Evolutionary conservation across 768 basidiomycete genomes (phyloP).

Genomic region (Nidularia pulvinata): DNA sequence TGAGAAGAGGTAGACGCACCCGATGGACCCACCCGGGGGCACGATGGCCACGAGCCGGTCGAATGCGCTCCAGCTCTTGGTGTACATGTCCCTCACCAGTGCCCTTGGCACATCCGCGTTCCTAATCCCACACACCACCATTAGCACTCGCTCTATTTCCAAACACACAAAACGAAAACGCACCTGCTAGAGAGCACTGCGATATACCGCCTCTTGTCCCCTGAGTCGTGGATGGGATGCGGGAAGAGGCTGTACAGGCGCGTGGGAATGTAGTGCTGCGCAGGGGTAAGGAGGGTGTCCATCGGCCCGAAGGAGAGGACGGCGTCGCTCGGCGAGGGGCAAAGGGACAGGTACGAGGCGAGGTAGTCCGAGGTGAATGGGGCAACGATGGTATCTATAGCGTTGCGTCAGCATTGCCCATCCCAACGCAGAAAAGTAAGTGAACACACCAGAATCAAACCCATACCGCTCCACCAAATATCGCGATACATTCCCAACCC

Average conservation of each 20-base stretch:
- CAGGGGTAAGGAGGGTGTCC: conserved; percentile 76
- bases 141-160: neutral
- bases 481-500: conserved; percentile 64
- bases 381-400: conserved; percentile 65
- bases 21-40: conserved; percentile 89
- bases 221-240: conserved; percentile 79
- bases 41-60: conserved; percentile 88
- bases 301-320: conserved; percentile 82
- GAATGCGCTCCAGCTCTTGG: conserved; percentile 92
- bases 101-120: conserved; percentile 87
- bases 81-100: conserved; percentile 88
- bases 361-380: conserved; percentile 81
- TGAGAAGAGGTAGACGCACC: conserved; percentile 42
- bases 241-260: conserved; percentile 75
- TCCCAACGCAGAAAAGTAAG: neutral
- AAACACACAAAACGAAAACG: conserved; percentile 5
- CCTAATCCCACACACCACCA: conserved; percentile 26
- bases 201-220: conserved; percentile 75
- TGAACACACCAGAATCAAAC: conserved; percentile 64
- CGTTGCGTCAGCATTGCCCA: neutral
- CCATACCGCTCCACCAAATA: conserved; percentile 83
- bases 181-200: conserved; percentile 73
- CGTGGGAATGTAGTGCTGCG: conserved; percentile 73
- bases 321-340: conserved; percentile 71
- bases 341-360: conserved; percentile 75